Evolutionary conservation across 805 yeast species (phyloP).

Genomic region (Wickerhamiella azymoides): DNA sequence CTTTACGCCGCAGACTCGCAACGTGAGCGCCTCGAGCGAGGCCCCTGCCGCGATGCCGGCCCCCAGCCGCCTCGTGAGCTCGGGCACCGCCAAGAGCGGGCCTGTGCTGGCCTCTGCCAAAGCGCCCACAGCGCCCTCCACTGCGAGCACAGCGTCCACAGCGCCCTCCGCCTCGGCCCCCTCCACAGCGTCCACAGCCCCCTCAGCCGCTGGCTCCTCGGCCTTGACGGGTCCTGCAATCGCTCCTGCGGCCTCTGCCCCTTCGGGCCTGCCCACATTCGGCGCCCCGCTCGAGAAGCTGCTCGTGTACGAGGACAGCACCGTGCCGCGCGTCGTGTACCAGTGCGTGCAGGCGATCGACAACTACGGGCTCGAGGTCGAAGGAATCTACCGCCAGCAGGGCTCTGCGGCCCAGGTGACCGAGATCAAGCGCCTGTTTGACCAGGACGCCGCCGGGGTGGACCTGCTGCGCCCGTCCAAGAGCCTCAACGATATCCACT

Average conservation of each 20-base stretch:
- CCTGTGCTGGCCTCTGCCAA: slow-evolving; percentile 20
- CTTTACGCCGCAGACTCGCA: background rate
- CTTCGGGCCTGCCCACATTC: slow-evolving; percentile 39
- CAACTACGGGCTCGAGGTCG: slow-evolving; percentile 66
- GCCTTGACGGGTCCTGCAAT: background rate
- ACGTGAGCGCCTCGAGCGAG: background rate
- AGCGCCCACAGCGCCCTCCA: no score
- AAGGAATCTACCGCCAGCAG: slow-evolving; percentile 79
- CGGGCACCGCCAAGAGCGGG: slow-evolving; percentile 22
- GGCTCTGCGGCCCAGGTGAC: slow-evolving; percentile 67
- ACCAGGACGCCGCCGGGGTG: slow-evolving; percentile 43
- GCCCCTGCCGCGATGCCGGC: slow-evolving; percentile 10
- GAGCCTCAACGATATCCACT: slow-evolving; percentile 65
- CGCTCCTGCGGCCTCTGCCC: background rate
- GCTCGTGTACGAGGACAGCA: slow-evolving; percentile 71
- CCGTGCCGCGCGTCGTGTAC: slow-evolving; percentile 81
- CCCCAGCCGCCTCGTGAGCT: slow-evolving; percentile 13
- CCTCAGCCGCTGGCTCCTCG: no score
- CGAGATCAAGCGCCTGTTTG: slow-evolving; percentile 52
- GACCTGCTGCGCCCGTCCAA: slow-evolving; percentile 41
- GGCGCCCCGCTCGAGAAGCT: slow-evolving; percentile 72
- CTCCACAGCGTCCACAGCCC: no score
- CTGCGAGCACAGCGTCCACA: no score
- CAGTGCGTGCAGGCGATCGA: slow-evolving; percentile 83
- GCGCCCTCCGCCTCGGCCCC: no score